Evolutionary conservation across 2,329 filamentous ascomycete genomes (phyloP).

Genomic region (Cladosporium sp.): DNA sequence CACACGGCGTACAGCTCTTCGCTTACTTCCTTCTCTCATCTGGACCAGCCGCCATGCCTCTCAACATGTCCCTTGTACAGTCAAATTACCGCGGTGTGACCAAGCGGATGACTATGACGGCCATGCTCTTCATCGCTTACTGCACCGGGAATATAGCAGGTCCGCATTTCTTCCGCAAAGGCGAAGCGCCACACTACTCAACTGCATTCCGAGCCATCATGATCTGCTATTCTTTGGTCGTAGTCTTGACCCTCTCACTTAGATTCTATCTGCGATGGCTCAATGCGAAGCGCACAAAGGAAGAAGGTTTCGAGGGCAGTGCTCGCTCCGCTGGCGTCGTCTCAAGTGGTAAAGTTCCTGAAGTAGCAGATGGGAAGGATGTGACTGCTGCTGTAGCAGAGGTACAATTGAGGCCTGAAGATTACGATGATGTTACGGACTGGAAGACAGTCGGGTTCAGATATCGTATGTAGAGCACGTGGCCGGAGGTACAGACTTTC

Average conservation of each 20-base stretch:
- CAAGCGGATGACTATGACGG: slow-evolving; percentile 31
- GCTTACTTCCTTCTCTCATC: slow-evolving; percentile 56
- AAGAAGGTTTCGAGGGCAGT: neutral
- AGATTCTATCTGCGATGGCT: slow-evolving; percentile 46
- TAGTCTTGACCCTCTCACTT: slow-evolving; percentile 42
- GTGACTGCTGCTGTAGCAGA: neutral
- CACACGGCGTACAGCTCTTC: slow-evolving; percentile 45
- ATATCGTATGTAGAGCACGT: slow-evolving; percentile 46
- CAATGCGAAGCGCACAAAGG: slow-evolving; percentile 38
- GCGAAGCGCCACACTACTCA: slow-evolving; percentile 46
- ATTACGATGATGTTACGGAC: slow-evolving; percentile 56
- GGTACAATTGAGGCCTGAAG: slow-evolving; percentile 18
- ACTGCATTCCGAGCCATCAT: slow-evolving; percentile 52
- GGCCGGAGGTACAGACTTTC: too few species aligned
- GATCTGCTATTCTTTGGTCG: slow-evolving; percentile 52
- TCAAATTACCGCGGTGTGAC: slow-evolving; percentile 46
- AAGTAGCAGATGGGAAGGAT: neutral
- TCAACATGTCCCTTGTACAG: slow-evolving; percentile 52
- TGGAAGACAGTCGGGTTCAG: slow-evolving; percentile 57
- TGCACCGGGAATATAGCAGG: slow-evolving; percentile 47
- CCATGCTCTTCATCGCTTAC: slow-evolving; percentile 47
- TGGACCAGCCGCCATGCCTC: slow-evolving; percentile 52
- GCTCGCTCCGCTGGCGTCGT: slow-evolving; percentile 36
- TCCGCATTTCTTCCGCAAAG: slow-evolving; percentile 47
- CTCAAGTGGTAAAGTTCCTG: neutral